A percentile compares a stretch with the other conserved stretches of the same genome.
phyloP scores from a whole-genome alignment of 371 early-diverging fungal genomes.

The Circinella minor region DNA sequence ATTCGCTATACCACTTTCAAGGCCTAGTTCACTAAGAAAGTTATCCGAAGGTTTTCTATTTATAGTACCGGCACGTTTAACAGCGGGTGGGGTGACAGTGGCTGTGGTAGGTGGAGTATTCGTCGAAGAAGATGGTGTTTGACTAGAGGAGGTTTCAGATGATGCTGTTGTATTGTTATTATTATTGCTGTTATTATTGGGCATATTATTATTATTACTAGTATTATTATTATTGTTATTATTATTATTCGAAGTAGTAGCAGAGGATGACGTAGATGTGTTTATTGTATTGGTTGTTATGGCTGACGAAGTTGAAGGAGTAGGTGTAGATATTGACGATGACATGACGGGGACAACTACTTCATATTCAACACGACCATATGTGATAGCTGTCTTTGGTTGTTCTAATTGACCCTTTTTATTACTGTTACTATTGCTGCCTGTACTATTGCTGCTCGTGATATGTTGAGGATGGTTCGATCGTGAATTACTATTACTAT shows the following conservation, averaged over 20 bases:
- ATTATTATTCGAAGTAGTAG: constrained; percentile 7
- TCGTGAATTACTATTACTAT: not conserved
- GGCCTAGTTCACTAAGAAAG: constrained; percentile 47
- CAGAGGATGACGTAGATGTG: not conserved
- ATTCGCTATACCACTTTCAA: constrained; percentile 52
- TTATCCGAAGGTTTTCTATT: constrained; percentile 29
- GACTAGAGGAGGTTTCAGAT: not conserved
- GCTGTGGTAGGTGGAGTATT: constrained; percentile 8
- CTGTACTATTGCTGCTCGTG: not conserved
- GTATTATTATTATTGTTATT: no score
- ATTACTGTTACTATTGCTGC: constrained; percentile 2
- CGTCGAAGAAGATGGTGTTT: constrained; percentile 13
- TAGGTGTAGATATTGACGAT: constrained; percentile 45
- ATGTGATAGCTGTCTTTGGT: constrained; percentile 36
- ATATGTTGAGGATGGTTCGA: constrained; percentile 1
- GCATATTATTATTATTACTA: no score
- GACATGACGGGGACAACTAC: constrained; percentile 52
- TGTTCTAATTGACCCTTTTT: constrained; percentile 17
- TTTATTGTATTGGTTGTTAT: not conserved
- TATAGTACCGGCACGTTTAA: constrained; percentile 26
- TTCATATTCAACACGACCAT: constrained; percentile 47
- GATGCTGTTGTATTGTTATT: not conserved
- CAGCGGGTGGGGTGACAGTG: constrained; percentile 10
- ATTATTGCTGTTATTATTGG: not conserved
- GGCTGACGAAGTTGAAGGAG: constrained; percentile 21